Evolutionary conservation across 1,284 basidiomycete species (phyloP).

Genomic region (Afroboletus lepidellus): DNA sequence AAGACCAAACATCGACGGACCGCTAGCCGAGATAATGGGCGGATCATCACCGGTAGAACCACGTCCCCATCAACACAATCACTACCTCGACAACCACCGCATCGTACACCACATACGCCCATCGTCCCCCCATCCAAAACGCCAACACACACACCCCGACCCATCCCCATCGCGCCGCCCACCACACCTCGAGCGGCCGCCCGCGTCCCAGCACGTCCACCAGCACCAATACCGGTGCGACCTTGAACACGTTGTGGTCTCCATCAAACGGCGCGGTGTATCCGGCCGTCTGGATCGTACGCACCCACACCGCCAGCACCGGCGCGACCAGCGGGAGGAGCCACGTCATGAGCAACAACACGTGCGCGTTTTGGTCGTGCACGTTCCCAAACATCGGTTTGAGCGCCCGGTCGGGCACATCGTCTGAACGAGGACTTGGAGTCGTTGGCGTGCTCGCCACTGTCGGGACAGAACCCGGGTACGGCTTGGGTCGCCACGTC

Average conservation of each 20-base stretch:
- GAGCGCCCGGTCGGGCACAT: neutral
- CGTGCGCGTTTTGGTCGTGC: conserved; percentile 54
- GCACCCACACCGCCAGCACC: conserved; percentile 86
- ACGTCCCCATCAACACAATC: conserved; percentile 10
- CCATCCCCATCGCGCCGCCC: conserved; percentile 49
- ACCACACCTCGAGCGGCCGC: conserved; percentile 38
- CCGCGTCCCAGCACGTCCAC: conserved; percentile 61
- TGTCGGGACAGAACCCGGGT: conserved; percentile 28
- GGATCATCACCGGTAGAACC: conserved; percentile 8
- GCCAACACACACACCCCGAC: conserved; percentile 48
- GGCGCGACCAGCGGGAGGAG: conserved; percentile 80
- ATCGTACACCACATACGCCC: conserved; percentile 62
- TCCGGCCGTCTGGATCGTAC: conserved; percentile 77
- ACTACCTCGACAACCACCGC: conserved; percentile 33
- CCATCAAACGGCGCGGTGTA: conserved; percentile 71
- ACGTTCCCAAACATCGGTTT: conserved; percentile 20
- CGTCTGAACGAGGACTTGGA: neutral
- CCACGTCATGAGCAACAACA: conserved; percentile 80
- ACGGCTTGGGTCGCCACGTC: conserved; percentile 14
- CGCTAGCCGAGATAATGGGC: too few species aligned
- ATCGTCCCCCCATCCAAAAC: conserved; percentile 58
- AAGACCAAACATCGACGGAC: neutral
- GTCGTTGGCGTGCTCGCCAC: conserved; percentile 19
- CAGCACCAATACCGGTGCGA: conserved; percentile 64
- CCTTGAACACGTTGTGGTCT: conserved; percentile 72